A percentile compares a stretch with the other conserved stretches of the same genome.
These are phyloP conservation scores for Xylaria sp. DNA, from an alignment of 2,329 filamentous ascomycete species.

Conservation along the genomic window DNA sequence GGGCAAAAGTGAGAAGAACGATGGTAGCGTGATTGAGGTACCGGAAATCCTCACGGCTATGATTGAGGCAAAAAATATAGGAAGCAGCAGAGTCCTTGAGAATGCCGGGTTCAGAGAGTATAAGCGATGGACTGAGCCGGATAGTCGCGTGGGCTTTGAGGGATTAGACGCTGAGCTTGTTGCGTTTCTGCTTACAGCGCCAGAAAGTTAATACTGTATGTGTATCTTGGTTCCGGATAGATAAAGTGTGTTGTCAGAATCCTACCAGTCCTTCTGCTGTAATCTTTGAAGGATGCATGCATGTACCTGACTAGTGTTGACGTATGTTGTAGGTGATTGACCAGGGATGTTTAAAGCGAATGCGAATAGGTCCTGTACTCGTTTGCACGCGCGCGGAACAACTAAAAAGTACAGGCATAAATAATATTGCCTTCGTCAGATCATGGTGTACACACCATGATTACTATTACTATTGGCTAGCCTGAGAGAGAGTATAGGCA, in stretches of 20 bases:
- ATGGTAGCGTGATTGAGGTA: conserved; percentile 45
- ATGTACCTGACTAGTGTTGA: neutral
- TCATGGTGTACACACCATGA: neutral
- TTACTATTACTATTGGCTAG: conserved; percentile 4
- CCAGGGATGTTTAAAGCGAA: conserved; percentile 2
- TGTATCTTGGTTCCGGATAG: neutral
- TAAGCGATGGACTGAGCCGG: conserved; percentile 53
- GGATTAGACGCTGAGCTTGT: conserved; percentile 25
- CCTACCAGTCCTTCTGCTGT: neutral
- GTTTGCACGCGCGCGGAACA: neutral
- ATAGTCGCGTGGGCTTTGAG: conserved; percentile 37
- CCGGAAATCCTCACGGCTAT: conserved; percentile 59
- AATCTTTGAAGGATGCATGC: conserved; percentile 6
- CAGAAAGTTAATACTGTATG: conserved; percentile 15
- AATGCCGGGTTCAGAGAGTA: conserved; percentile 66
- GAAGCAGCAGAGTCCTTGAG: conserved; percentile 66
- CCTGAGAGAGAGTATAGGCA: neutral
- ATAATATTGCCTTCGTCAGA: conserved; percentile 1
- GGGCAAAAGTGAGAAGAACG: conserved; percentile 13
- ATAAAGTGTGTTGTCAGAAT: neutral
- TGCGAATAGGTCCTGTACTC: neutral
- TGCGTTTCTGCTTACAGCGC: conserved; percentile 35
- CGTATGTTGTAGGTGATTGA: neutral
- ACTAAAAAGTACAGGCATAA: neutral
- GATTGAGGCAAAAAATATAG: conserved; percentile 60